Conservation (phyloP, 768 basidiomycete genomes). For the Amanita rubescens region DNA sequence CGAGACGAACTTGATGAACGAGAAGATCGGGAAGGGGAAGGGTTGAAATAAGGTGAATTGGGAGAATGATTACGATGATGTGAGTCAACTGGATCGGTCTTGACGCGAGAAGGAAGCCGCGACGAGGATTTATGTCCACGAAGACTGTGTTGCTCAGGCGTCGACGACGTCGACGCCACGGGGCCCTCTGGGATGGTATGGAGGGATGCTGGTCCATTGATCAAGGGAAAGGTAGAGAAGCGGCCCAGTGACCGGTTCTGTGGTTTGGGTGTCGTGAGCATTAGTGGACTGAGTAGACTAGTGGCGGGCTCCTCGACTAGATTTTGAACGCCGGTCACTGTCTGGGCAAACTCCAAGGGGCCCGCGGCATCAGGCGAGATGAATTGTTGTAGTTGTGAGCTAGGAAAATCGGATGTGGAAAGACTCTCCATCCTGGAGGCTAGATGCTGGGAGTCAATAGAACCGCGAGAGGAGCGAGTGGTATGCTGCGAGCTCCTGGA, state of each 20-base stretch:
- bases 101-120: slow-evolving; percentile 2
- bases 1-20: slow-evolving; percentile 9
- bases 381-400: not conserved
- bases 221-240: slow-evolving; percentile 26
- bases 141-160: not conserved
- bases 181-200: slow-evolving; percentile 31
- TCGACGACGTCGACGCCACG: not conserved
- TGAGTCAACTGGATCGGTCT: slow-evolving; percentile 6
- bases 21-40: slow-evolving; percentile 13
- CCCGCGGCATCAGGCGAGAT: not conserved
- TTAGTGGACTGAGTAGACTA: slow-evolving; percentile 21
- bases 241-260: slow-evolving; percentile 15
- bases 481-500: slow-evolving; percentile 13
- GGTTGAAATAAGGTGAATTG: slow-evolving; percentile 8
- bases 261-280: slow-evolving; percentile 10
- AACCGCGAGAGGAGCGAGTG: slow-evolving; percentile 11
- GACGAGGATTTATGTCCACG: slow-evolving; percentile 6
- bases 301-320: slow-evolving; percentile 39
- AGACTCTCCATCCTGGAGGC: slow-evolving; percentile 21
- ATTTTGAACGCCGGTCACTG: slow-evolving; percentile 15
- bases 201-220: slow-evolving; percentile 23
- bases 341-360: not conserved
- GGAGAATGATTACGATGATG: not conserved
- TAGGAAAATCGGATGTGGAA: slow-evolving; percentile 11
- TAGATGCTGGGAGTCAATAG: slow-evolving; percentile 21